These are phyloP conservation scores for Rhizopogon sp. DNA, from an alignment of 768 basidiomycete genomes.

Conservation along the genomic window DNA sequence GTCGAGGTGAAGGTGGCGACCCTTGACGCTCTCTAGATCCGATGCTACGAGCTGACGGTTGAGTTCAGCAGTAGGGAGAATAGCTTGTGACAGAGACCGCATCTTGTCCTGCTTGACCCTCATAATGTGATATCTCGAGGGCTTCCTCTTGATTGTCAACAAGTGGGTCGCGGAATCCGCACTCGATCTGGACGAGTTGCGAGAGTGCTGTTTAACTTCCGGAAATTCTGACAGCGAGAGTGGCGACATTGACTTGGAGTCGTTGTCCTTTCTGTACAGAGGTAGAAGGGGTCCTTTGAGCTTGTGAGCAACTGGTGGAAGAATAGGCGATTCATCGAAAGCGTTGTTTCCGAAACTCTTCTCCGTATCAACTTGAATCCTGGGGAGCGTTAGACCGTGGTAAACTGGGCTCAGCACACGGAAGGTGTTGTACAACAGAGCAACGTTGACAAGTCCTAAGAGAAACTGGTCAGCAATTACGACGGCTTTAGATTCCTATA, in stretches of 20 bases:
- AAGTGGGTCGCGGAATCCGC: slow-evolving; percentile 14
- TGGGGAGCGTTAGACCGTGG: slow-evolving; percentile 19
- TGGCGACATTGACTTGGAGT: neutral
- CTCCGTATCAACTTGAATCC: slow-evolving; percentile 7
- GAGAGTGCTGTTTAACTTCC: slow-evolving; percentile 4
- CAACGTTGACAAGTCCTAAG: slow-evolving; percentile 59
- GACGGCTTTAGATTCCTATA: neutral
- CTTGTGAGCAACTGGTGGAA: slow-evolving; percentile 3
- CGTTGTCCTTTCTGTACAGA: neutral
- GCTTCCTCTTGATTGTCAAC: slow-evolving; percentile 6
- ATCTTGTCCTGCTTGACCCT: slow-evolving; percentile 1
- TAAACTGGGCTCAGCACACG: slow-evolving; percentile 54
- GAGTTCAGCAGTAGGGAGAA: slow-evolving; percentile 6
- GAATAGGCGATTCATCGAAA: slow-evolving; percentile 16
- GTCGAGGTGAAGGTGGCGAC: slow-evolving; percentile 3
- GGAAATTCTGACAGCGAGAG: slow-evolving; percentile 4
- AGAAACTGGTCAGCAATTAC: neutral
- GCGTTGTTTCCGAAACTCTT: slow-evolving; percentile 20
- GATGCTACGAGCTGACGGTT: slow-evolving; percentile 8
- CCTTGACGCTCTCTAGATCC: slow-evolving; percentile 7
- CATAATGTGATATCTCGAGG: slow-evolving; percentile 1
- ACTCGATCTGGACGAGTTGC: slow-evolving; percentile 12
- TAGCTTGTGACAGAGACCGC: neutral
- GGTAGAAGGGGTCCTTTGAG: neutral
- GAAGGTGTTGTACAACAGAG: slow-evolving; percentile 66